Base-by-base conservation (phyloP, 768 basidiomycete genomes). In the Panellus pusillus region DNA sequence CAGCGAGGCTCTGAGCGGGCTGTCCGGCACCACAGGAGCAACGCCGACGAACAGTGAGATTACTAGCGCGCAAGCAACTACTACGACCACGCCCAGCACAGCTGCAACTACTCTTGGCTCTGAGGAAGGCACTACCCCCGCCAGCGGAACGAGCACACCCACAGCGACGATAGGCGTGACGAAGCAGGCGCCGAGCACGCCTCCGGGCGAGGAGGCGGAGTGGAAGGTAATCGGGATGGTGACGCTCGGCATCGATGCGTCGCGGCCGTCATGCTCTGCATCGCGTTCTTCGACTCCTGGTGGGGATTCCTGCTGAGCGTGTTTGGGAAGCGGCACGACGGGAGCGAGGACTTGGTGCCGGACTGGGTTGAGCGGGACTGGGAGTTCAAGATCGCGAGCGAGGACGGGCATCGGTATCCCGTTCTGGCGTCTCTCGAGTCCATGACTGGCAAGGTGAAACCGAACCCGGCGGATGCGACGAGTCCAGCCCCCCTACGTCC, bases 211-310 rank as follows among this genome's bases (percentile, higher is more conserved):
- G 62, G 70, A 77, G 18, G 76, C 74, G 27, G 71, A 80, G 63
- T 89, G 87, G 87, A 85, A 86, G 68, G 77, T 86, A 39, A 77
- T 89, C 47, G 87, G 88, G 17, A 79, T 89, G 52, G 76, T 79
- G 12, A 76, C 87, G 50, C 79, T 87, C 55, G 74, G 78, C n/a
- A 74, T 90, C 61, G 82, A 44, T 73, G 80, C 35, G 71, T 89
- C 47, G 83, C n/a, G 20, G 74, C 72, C 3, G 68, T 79, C 45
- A 76, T 86, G 58, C 72, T 88, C 44, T 70, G 77, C 8, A 70
- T 82, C 50, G 77, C 84, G 27, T 89, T 85, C 69, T 89, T 87
- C 68, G 87, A 91, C 69, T 77, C 81, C 32, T 84, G 86, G 78
- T 83, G 79, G 78, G 74, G 79, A 20, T 83, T 87, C 66, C 48